phyloP scores from a whole-genome alignment of 345 rosid species.

The Mercurialis annua region DNA sequence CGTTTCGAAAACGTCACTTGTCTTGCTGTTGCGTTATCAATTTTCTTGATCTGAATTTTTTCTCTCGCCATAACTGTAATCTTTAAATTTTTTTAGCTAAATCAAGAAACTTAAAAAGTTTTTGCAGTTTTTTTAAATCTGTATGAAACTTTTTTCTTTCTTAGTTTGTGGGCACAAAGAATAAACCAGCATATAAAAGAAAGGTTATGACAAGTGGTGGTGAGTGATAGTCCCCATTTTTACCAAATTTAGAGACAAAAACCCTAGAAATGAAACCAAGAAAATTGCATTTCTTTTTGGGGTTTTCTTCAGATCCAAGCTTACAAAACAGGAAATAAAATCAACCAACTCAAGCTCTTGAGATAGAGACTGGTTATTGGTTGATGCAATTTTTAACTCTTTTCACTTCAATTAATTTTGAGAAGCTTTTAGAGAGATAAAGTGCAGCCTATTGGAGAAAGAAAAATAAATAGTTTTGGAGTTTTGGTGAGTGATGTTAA shows the following conservation, averaged over 20 bases:
- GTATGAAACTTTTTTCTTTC: neutral
- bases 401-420: no score
- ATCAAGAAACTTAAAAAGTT: neutral
- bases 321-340: neutral
- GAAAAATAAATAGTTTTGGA: conserved; percentile 5
- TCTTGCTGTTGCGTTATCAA: conserved; percentile 23
- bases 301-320: conserved; percentile 17
- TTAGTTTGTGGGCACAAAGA: neutral
- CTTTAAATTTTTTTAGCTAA: neutral
- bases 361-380: neutral
- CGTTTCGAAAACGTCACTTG: conserved; percentile 28
- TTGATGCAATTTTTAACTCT: neutral
- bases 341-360: conserved; percentile 3
- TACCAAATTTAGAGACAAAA: conserved; percentile 22
- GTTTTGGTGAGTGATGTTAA: neutral
- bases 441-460: no score
- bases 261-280: conserved; percentile 16
- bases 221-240: conserved; percentile 7
- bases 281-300: neutral
- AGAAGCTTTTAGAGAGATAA: no score
- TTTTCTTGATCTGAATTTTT: conserved; percentile 31
- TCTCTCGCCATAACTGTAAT: conserved; percentile 19
- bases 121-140: no score
- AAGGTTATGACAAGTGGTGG: neutral
- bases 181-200: conserved; percentile 8